Conservation (phyloP, 129 eudicot genomes). For the Heracleum sosnowskyi region DNA sequence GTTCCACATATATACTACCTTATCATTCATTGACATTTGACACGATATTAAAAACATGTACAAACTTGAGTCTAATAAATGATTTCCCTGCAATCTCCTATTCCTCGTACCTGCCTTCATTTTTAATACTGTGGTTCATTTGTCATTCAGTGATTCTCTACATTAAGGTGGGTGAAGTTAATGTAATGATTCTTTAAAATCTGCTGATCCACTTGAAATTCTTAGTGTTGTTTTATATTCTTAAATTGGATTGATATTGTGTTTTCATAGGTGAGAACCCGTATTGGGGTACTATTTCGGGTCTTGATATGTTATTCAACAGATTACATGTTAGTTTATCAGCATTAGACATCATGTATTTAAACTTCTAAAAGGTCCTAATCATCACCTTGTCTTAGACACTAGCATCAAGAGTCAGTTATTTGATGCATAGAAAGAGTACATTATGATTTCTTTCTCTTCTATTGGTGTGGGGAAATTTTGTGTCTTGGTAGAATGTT, state of each 20-base stretch:
- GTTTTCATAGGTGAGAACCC: background rate
- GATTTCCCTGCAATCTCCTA: background rate
- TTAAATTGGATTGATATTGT: background rate
- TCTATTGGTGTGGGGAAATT: background rate
- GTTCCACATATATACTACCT: background rate
- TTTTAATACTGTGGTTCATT: background rate
- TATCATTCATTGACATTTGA: background rate
- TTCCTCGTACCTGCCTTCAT: background rate
- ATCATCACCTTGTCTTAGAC: background rate
- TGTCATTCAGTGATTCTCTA: background rate
- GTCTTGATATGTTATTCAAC: background rate
- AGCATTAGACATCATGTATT: background rate
- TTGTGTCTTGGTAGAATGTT: constrained; percentile 1
- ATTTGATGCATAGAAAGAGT: background rate
- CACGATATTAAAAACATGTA: background rate
- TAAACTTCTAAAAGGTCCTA: too few species aligned
- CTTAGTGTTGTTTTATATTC: background rate
- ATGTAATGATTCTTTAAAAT: background rate
- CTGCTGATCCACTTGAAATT: background rate
- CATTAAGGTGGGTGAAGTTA: background rate
- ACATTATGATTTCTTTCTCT: background rate
- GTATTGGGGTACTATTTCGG: background rate
- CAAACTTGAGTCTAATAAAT: background rate
- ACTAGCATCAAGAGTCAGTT: background rate
- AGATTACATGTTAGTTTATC: background rate